Conservation (phyloP, 2,329 filamentous ascomycete species). For the Arthrobotrys iridis region DNA sequence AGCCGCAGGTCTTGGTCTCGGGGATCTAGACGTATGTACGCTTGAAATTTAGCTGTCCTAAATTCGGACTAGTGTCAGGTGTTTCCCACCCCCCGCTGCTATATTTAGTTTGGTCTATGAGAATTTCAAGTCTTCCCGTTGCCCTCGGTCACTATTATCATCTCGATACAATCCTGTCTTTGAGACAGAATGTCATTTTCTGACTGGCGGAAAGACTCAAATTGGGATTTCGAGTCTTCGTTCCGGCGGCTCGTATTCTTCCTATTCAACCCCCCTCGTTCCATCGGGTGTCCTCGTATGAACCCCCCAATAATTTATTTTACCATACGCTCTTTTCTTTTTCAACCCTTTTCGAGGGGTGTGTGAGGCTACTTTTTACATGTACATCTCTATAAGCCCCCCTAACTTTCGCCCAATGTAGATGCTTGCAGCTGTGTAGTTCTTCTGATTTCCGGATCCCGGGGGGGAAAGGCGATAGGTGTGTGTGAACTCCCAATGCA, state of each 20-base stretch:
- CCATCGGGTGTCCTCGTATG: constrained; percentile 27
- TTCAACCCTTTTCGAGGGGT: neutral
- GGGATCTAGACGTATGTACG: constrained; percentile 4
- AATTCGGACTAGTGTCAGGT: constrained; percentile 28
- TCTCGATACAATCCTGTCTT: neutral
- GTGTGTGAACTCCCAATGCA: neutral
- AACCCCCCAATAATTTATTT: neutral
- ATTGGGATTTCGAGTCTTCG: constrained; percentile 3
- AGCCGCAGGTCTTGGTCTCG: constrained; percentile 10
- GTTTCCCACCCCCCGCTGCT: constrained; percentile 28
- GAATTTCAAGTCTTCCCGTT: neutral
- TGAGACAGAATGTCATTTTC: constrained; percentile 1
- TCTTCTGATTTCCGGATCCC: constrained; percentile 4
- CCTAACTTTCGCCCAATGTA: constrained; percentile 24
- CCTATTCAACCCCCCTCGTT: constrained; percentile 20
- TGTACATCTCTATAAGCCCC: constrained; percentile 29
- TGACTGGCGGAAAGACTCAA: constrained; percentile 21
- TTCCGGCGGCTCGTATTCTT: constrained; percentile 28
- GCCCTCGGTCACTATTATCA: neutral
- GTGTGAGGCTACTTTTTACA: constrained; percentile 22
- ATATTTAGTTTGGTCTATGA: constrained; percentile 34
- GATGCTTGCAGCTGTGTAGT: constrained; percentile 4
- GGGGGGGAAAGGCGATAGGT: neutral
- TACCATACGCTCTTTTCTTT: constrained; percentile 1
- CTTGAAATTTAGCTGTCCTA: constrained; percentile 12